Evolutionary conservation across 306 rosid genomes (phyloP), one percentile per base, ranked within the genome.

Genomic region (Elaeagnus macrophylla): DNA sequence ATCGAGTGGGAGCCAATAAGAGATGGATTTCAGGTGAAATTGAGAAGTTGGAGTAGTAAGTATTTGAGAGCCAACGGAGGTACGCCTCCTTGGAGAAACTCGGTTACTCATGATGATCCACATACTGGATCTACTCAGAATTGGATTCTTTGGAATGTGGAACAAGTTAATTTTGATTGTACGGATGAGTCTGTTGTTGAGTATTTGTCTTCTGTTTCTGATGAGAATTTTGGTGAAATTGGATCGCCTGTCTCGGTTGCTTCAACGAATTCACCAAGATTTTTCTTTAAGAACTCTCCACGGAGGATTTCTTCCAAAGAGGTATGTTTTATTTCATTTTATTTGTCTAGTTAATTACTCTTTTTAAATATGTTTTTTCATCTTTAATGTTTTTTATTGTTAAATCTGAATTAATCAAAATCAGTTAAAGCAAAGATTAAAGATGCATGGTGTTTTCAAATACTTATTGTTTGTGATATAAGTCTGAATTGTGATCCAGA

Each of bases 11-110:
- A 86, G 65, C 86, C 83, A 36, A 76, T 82, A 17, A 48, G 74
- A 6, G 96, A 91, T 1, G 97, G 93, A 10, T 91, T 86, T 52
- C 91, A 84, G 65, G 71, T 91, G 14, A 77, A 67, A 68, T 38
- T 91, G 45, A 65, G 61, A 64, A 78, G 85, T 7, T 84, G 82
- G 89, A 73, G 81, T 48, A 86, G 86, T n/a, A 86, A 69, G n/a
- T 81, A 36, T n/a, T 15, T 91, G 14, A 75, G 95, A 8, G 96
- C 67, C 0, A 86, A 91, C 57, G 97, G 97, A 0, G 89, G 91
- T 1, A 72, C 82, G 1, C 96, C 86, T 12, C 93, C 97, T 50
- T 91, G 97, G 97, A 61, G 97, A 17, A 91, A 82, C 51, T 64
- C 87, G 8, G 51, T 91, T 0, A 83, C 97, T 5, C 83, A 76